Percentiles rank a stretch among this genome's conserved stretches.
phyloP scores from a whole-genome alignment of 2,329 filamentous ascomycete species.

The Truncatella angustata region DNA sequence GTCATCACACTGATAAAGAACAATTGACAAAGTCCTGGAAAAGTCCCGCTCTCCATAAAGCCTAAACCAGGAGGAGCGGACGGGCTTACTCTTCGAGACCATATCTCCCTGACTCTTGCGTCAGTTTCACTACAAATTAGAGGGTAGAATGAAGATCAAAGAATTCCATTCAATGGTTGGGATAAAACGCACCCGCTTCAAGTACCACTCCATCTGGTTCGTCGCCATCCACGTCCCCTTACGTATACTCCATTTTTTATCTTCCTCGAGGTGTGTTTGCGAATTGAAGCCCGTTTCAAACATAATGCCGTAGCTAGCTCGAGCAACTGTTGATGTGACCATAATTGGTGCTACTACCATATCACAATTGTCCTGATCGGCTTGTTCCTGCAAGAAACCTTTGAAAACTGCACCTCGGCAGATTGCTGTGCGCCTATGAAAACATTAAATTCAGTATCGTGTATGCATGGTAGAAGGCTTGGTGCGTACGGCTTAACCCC shows the following conservation, averaged over 20 bases:
- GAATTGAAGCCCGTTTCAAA: neutral
- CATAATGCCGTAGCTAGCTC: neutral
- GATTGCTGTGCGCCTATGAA: conserved; percentile 3
- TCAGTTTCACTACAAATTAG: too few relatives aligned
- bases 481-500: conserved; percentile 4
- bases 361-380: neutral
- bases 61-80: too few relatives aligned
- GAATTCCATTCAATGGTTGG: too few relatives aligned
- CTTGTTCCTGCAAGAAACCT: conserved; percentile 1
- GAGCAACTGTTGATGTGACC: neutral
- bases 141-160: too few relatives aligned
- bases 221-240: neutral
- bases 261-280: neutral
- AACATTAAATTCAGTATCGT: neutral
- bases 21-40: too few relatives aligned
- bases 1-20: too few relatives aligned
- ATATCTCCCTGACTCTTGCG: too few relatives aligned
- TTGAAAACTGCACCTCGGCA: conserved; percentile 3
- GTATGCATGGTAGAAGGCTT: neutral
- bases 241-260: neutral
- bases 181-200: neutral
- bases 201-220: conserved; percentile 5
- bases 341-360: neutral
- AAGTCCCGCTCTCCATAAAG: too few relatives aligned
- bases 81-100: too few relatives aligned